Evolutionary conservation across 192 early-diverging fungal genomes (phyloP).

Genomic region (Geranomyces variabilis): DNA sequence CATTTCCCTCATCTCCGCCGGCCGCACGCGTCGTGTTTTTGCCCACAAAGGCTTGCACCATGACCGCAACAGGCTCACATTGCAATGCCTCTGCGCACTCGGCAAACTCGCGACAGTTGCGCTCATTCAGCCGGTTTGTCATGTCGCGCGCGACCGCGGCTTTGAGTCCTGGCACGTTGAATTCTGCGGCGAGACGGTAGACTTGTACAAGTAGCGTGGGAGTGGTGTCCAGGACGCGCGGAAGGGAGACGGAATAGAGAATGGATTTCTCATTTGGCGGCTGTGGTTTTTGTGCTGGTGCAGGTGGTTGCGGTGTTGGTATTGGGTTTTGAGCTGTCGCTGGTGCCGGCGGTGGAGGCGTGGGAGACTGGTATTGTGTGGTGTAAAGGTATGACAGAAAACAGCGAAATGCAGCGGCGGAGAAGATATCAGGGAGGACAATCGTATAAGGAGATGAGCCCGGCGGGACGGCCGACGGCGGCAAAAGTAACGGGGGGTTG

Average conservation of each 20-base stretch:
- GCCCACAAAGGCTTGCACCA: neutral
- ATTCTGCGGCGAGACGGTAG: conserved; percentile 1
- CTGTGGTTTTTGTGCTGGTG: too few species aligned
- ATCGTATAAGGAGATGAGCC: too few species aligned
- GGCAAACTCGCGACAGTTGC: neutral
- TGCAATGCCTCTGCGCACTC: neutral
- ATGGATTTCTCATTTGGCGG: neutral
- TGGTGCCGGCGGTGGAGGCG: too few species aligned
- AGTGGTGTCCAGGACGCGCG: neutral
- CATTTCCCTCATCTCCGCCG: too few species aligned
- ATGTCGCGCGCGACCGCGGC: conserved; percentile 5
- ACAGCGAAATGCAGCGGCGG: too few species aligned
- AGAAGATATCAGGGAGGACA: too few species aligned
- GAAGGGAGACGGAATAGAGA: conserved; percentile 6
- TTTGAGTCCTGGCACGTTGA: neutral
- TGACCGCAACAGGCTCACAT: neutral
- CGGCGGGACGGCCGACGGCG: too few species aligned
- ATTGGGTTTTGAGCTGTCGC: too few species aligned
- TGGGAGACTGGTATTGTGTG: too few species aligned
- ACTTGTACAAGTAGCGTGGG: conserved; percentile 3
- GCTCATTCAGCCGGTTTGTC: neutral
- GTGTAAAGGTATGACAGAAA: too few species aligned
- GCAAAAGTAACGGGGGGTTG: too few species aligned
- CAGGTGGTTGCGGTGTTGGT: too few species aligned
- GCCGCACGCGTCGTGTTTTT: neutral